phyloP scores from a whole-genome alignment of 768 basidiomycete species.

The Termitomyces bulborhizus region DNA sequence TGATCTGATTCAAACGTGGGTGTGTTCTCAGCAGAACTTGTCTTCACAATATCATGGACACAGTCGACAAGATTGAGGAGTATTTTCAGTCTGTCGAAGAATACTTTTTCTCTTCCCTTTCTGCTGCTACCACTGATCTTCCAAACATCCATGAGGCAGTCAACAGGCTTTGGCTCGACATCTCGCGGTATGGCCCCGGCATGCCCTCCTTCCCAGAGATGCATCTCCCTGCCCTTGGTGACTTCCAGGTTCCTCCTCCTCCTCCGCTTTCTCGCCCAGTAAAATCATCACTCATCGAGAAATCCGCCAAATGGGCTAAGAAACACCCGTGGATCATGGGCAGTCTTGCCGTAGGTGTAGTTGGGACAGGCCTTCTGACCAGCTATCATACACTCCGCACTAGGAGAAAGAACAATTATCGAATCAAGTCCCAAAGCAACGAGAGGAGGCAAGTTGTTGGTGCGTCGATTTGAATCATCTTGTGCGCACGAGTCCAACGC shows the following conservation, averaged over 20 bases:
- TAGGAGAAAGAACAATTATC: constrained; percentile 29
- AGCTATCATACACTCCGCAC: constrained; percentile 41
- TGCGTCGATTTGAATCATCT: constrained; percentile 26
- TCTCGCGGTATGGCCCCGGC: constrained; percentile 74
- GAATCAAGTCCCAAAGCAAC: constrained; percentile 38
- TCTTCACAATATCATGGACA: constrained; percentile 19
- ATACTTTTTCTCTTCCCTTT: constrained; percentile 48
- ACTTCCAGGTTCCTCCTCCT: constrained; percentile 60
- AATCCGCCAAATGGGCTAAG: constrained; percentile 44
- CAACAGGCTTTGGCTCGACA: constrained; percentile 70
- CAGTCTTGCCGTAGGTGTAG: constrained; percentile 46
- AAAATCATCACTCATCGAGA: constrained; percentile 38
- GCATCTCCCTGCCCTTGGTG: constrained; percentile 57
- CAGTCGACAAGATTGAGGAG: constrained; percentile 64
- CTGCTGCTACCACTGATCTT: constrained; percentile 52
- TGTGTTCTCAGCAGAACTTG: neutral
- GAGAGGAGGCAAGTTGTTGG: constrained; percentile 69
- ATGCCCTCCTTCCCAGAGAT: constrained; percentile 47
- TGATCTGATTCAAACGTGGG: constrained; percentile 8
- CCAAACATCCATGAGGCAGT: constrained; percentile 60
- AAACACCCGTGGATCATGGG: constrained; percentile 59
- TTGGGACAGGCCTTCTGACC: constrained; percentile 56
- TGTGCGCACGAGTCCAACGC: neutral
- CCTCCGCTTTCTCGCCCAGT: constrained; percentile 57
- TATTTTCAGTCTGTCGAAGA: constrained; percentile 63